Evolutionary conservation across 2,329 filamentous ascomycete genomes (phyloP).

Genomic region (Colletotrichum shisoi): DNA sequence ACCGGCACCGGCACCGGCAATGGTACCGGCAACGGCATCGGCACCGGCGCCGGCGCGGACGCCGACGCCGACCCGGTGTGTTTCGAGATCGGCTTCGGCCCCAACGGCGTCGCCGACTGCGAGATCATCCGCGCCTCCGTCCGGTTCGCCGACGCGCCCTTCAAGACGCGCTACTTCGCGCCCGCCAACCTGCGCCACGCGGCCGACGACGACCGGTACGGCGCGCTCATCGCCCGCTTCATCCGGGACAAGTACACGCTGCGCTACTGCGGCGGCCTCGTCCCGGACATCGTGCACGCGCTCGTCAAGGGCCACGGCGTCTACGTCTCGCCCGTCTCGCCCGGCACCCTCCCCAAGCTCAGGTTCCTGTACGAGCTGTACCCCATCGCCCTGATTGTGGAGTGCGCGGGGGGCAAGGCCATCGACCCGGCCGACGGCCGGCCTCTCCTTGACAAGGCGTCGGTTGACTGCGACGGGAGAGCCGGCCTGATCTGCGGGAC

Average conservation of each 20-base stretch:
- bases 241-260: constrained; percentile 65
- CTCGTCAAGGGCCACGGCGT: constrained; percentile 69
- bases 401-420: constrained; percentile 66
- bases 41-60: too few relatives aligned
- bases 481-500: constrained; percentile 62
- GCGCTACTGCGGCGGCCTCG: constrained; percentile 67
- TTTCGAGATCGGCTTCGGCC: constrained; percentile 56
- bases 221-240: constrained; percentile 58
- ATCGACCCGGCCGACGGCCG: constrained; percentile 57
- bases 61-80: constrained; percentile 46
- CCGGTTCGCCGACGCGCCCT: constrained; percentile 49
- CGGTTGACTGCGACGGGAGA: constrained; percentile 58
- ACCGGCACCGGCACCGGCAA: constrained; percentile 24
- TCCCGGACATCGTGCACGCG: constrained; percentile 67
- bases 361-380: constrained; percentile 66
- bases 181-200: constrained; percentile 69
- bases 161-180: constrained; percentile 66
- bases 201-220: constrained; percentile 59
- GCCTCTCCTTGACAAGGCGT: constrained; percentile 51
- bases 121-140: constrained; percentile 55
- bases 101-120: constrained; percentile 48
- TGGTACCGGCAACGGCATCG: too few relatives aligned
- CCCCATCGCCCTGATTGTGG: constrained; percentile 67
- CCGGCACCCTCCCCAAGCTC: constrained; percentile 62
- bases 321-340: constrained; percentile 66